Evolutionary conservation across 2,329 filamentous ascomycete species (phyloP).

Genomic region (Scytalidium sp.): DNA sequence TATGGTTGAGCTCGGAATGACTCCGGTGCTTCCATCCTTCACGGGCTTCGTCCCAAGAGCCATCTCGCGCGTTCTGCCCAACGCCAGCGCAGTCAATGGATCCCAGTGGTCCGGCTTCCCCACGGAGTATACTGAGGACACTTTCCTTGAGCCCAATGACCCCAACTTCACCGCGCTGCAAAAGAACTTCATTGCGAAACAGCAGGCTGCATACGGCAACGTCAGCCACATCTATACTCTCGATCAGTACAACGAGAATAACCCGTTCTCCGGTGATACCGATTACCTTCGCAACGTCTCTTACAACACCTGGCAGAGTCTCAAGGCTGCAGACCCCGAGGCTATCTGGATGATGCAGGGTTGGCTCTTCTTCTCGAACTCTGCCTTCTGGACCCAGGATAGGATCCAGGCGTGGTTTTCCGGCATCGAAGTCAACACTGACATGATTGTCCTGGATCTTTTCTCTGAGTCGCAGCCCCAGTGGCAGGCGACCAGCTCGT

Average conservation of each 20-base stretch:
- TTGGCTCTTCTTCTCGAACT: constrained; percentile 45
- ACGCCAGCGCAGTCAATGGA: constrained; percentile 40
- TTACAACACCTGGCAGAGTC: constrained; percentile 39
- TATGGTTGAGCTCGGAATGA: constrained; percentile 52
- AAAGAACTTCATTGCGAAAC: constrained; percentile 42
- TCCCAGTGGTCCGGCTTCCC: constrained; percentile 42
- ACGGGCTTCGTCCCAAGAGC: constrained; percentile 46
- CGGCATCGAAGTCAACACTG: constrained; percentile 37
- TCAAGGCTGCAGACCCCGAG: constrained; percentile 44
- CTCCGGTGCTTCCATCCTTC: constrained; percentile 47
- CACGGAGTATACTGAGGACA: constrained; percentile 39
- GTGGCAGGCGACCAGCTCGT: constrained; percentile 47
- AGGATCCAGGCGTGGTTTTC: constrained; percentile 46
- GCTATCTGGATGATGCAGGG: constrained; percentile 52
- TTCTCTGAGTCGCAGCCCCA: constrained; percentile 47
- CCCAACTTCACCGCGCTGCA: constrained; percentile 40
- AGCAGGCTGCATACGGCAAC: constrained; percentile 43
- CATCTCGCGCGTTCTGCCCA: constrained; percentile 37
- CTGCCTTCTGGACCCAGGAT: constrained; percentile 40
- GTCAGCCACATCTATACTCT: constrained; percentile 46
- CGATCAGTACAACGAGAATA: constrained; percentile 52
- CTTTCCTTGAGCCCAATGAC: constrained; percentile 46
- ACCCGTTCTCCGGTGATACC: constrained; percentile 41
- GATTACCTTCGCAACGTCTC: constrained; percentile 40
- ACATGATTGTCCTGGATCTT: constrained; percentile 50